Percentiles rank a stretch among this genome's conserved stretches.
Evolutionary conservation across 1,284 basidiomycete genomes (phyloP).

Genomic region (Papiliotrema flavescens): DNA sequence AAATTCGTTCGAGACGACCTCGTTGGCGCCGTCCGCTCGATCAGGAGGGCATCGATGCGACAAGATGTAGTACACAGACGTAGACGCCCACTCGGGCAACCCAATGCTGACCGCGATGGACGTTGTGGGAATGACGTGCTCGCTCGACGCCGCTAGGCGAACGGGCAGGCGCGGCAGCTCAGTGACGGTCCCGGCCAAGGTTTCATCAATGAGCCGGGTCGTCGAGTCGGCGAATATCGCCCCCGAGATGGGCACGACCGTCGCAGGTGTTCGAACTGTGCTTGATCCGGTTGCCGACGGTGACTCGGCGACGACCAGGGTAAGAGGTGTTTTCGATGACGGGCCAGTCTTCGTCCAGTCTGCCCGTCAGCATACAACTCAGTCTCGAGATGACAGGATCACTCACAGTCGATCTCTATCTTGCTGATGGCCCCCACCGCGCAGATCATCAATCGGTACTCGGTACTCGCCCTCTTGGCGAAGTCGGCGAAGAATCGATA

Average conservation of each 20-base stretch:
- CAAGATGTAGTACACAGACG: slow-evolving; percentile 25
- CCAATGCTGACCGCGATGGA: slow-evolving; percentile 29
- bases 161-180: slow-evolving; percentile 18
- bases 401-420: slow-evolving; percentile 31
- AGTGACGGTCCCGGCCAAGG: slow-evolving; percentile 15
- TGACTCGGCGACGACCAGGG: slow-evolving; percentile 19
- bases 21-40: slow-evolving; percentile 7
- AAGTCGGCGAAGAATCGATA: slow-evolving; percentile 41
- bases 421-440: slow-evolving; percentile 15
- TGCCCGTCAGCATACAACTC: background rate
- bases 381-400: background rate
- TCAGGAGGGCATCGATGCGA: slow-evolving; percentile 14
- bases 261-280: background rate
- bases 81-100: slow-evolving; percentile 3
- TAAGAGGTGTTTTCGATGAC: slow-evolving; percentile 7
- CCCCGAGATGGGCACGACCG: slow-evolving; percentile 21
- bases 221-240: slow-evolving; percentile 25
- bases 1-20: slow-evolving; percentile 20
- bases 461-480: slow-evolving; percentile 49
- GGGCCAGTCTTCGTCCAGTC: slow-evolving; percentile 16
- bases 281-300: background rate
- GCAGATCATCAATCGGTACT: slow-evolving; percentile 29
- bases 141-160: background rate
- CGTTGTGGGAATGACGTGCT: slow-evolving; percentile 12
- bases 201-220: slow-evolving; percentile 33